These are phyloP conservation scores for Fragaria nilgerrensis DNA, from an alignment of 306 rosid genomes.

Conservation along the genomic window DNA sequence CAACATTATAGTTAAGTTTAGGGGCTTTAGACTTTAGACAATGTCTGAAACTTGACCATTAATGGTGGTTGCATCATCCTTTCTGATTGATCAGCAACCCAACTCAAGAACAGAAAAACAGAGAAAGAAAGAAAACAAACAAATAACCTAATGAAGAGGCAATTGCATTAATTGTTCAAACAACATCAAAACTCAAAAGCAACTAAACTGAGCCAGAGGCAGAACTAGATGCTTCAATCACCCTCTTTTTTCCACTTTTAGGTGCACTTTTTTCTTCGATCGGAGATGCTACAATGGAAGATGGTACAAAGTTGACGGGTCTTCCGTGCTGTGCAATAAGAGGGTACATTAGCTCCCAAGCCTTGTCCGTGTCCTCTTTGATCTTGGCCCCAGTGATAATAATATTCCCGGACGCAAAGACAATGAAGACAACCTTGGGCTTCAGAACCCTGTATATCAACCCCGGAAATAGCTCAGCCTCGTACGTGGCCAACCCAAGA, in stretches of 20 bases:
- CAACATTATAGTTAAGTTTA: background rate
- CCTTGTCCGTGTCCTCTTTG: background rate
- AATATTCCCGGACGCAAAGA: background rate
- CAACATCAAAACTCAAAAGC: too few relatives aligned
- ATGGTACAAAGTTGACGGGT: background rate
- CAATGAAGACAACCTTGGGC: background rate
- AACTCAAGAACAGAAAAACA: background rate
- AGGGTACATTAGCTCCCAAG: conserved; percentile 1
- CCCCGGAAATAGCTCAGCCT: background rate
- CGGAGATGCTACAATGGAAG: background rate
- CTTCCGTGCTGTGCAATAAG: background rate
- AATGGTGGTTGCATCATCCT: background rate
- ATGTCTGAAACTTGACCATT: background rate
- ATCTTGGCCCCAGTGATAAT: background rate
- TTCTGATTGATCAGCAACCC: background rate
- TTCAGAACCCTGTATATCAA: background rate
- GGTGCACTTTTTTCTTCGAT: background rate
- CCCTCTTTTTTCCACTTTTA: background rate
- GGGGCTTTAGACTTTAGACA: background rate
- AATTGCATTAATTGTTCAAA: background rate
- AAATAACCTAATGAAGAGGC: background rate
- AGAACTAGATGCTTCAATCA: background rate
- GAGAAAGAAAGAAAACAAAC: background rate
- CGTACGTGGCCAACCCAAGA: background rate
- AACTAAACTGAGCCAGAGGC: background rate